Percentiles rank a stretch among this genome's conserved stretches.
Conservation (phyloP, 495 filamentous ascomycete genomes). For the Xylaria telfairii region DNA sequence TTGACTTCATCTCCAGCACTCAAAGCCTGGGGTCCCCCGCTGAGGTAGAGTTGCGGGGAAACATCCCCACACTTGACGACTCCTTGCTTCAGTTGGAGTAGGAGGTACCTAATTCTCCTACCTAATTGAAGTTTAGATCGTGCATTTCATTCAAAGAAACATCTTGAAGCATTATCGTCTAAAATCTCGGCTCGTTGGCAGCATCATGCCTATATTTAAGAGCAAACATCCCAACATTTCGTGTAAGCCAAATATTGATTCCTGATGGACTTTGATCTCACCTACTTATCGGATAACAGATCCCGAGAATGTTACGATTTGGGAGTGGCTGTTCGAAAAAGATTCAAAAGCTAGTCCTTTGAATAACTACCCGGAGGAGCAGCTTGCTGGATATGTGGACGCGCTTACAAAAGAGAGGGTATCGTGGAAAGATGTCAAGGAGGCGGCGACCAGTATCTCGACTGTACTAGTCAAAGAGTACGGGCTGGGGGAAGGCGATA, state of each 20-base stretch:
- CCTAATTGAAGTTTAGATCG: background rate
- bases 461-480: slow-evolving; percentile 61
- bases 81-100: background rate
- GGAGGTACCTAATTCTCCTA: background rate
- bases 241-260: slow-evolving; percentile 6
- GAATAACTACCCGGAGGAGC: slow-evolving; percentile 35
- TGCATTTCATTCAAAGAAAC: background rate
- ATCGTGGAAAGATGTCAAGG: slow-evolving; percentile 57
- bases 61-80: background rate
- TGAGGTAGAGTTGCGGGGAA: slow-evolving; percentile 1
- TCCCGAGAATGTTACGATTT: slow-evolving; percentile 59
- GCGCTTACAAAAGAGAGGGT: slow-evolving; percentile 62
- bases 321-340: slow-evolving; percentile 66
- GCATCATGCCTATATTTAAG: slow-evolving; percentile 25
- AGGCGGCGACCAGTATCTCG: slow-evolving; percentile 58
- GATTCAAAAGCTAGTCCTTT: slow-evolving; percentile 53
- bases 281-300: slow-evolving; percentile 42
- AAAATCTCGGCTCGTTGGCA: background rate
- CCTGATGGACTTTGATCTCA: background rate
- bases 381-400: slow-evolving; percentile 60
- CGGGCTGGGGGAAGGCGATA: slow-evolving; percentile 54
- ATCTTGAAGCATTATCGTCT: background rate
- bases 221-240: slow-evolving; percentile 21
- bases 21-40: background rate
- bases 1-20: background rate